phyloP scores from a whole-genome alignment of 208 protist species.

The Trichomonas vaginalis region DNA sequence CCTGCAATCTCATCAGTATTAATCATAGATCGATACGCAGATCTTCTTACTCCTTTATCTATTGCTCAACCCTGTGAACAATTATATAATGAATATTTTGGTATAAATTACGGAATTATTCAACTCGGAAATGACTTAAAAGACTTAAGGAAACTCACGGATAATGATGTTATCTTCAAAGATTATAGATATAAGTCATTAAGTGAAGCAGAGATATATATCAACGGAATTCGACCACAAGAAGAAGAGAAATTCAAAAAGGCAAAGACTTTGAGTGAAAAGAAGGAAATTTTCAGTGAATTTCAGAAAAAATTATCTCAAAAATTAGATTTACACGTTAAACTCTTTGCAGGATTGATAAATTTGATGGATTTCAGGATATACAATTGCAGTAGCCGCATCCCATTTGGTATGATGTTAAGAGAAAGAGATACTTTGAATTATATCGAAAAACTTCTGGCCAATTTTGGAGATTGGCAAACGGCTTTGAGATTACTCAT shows the following conservation, averaged over 20 bases:
- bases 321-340: too few relatives aligned
- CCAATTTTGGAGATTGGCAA: neutral
- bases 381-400: too few relatives aligned
- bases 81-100: neutral
- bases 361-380: too few relatives aligned
- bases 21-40: neutral
- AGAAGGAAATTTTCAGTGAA: neutral
- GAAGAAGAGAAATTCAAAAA: neutral
- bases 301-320: too few relatives aligned
- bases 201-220: neutral
- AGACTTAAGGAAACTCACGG: neutral
- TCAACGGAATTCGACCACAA: neutral
- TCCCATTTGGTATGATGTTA: too few relatives aligned
- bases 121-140: neutral
- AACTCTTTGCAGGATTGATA: too few relatives aligned
- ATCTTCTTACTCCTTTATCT: neutral
- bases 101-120: neutral
- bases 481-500: neutral
- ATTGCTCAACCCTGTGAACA: neutral
- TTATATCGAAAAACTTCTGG: neutral
- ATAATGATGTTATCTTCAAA: neutral
- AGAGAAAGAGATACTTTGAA: neutral
- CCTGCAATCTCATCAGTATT: neutral
- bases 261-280: neutral
- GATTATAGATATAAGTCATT: neutral